Percentiles rank a stretch among this genome's conserved stretches.
Evolutionary conservation across 306 rosid species (phyloP).

Genomic region (Vicia sativa): DNA sequence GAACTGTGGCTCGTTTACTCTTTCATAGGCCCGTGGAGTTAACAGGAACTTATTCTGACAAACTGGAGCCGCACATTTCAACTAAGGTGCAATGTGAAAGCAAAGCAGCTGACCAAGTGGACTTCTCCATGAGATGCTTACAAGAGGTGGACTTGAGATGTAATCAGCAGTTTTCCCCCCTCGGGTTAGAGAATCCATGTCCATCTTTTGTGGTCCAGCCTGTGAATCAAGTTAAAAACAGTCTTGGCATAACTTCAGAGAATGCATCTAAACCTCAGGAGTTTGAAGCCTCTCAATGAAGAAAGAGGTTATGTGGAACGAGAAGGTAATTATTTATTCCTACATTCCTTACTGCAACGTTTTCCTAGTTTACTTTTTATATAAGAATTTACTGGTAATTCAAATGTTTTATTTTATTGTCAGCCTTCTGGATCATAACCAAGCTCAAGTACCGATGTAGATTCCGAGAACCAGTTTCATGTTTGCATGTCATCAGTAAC

Average conservation of each 20-base stretch:
- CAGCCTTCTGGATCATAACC: conserved; percentile 57
- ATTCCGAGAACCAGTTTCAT: conserved; percentile 39
- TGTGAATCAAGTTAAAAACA: conserved; percentile 45
- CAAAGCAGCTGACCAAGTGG: conserved; percentile 41
- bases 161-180: conserved; percentile 44
- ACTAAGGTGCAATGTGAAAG: conserved; percentile 46
- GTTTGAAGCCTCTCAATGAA: conserved; percentile 67
- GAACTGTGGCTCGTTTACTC: conserved; percentile 91
- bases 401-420: conserved; percentile 49
- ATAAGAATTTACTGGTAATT: conserved; percentile 52
- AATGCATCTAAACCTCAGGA: conserved; percentile 58
- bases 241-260: conserved; percentile 55
- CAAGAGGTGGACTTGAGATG: conserved; percentile 45
- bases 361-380: conserved; percentile 26
- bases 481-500: conserved; percentile 29
- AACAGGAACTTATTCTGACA: conserved; percentile 51
- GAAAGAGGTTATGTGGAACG: conserved; percentile 16
- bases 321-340: conserved; percentile 67
- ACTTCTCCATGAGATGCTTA: conserved; percentile 45
- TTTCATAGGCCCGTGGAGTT: conserved; percentile 72
- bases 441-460: conserved; percentile 36
- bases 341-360: conserved; percentile 33
- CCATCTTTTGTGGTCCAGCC: conserved; percentile 43
- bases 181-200: conserved; percentile 46
- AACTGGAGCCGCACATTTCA: conserved; percentile 54